Percentiles rank a stretch among this genome's conserved stretches.
These are phyloP conservation scores for Xylariaceae sp. DNA, from an alignment of 2,329 filamentous ascomycete genomes.

Conservation along the genomic window DNA sequence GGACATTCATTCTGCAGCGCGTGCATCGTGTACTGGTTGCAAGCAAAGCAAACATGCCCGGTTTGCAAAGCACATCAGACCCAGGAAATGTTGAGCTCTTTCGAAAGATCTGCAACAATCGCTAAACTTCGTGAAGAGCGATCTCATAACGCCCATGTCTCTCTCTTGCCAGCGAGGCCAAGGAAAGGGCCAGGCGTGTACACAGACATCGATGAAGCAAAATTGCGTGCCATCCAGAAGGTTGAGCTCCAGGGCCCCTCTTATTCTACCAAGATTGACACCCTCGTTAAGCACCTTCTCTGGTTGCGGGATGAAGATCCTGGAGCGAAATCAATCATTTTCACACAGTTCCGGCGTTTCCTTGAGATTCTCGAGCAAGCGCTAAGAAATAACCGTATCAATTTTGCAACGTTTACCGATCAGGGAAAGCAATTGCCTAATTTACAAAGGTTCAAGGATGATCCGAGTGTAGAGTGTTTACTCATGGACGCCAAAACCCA, in stretches of 20 bases:
- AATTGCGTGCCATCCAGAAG: constrained; percentile 74
- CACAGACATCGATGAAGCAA: constrained; percentile 65
- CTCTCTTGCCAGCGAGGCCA: constrained; percentile 10
- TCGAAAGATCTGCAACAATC: constrained; percentile 74
- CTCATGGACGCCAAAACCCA: constrained; percentile 85
- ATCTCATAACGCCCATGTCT: background rate
- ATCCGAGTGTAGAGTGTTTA: constrained; percentile 74
- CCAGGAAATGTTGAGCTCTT: constrained; percentile 71
- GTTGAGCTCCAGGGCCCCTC: constrained; percentile 69
- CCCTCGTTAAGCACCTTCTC: constrained; percentile 70
- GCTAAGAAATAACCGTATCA: constrained; percentile 68
- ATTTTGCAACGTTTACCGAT: constrained; percentile 66
- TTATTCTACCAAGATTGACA: constrained; percentile 90
- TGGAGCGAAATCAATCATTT: constrained; percentile 87
- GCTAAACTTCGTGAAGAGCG: constrained; percentile 48
- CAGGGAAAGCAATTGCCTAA: constrained; percentile 43
- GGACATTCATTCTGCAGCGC: constrained; percentile 91
- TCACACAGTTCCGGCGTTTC: constrained; percentile 69
- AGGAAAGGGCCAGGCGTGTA: constrained; percentile 59
- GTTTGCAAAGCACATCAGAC: constrained; percentile 72
- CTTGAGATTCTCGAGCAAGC: constrained; percentile 68
- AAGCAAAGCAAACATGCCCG: constrained; percentile 72
- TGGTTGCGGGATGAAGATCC: constrained; percentile 83
- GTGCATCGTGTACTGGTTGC: constrained; percentile 78
- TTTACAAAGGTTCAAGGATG: constrained; percentile 70